Evolutionary conservation across 2,329 filamentous ascomycete species (phyloP), one percentile per base, ranked within the genome.

Genomic region (Pseudogymnoascus sp.): DNA sequence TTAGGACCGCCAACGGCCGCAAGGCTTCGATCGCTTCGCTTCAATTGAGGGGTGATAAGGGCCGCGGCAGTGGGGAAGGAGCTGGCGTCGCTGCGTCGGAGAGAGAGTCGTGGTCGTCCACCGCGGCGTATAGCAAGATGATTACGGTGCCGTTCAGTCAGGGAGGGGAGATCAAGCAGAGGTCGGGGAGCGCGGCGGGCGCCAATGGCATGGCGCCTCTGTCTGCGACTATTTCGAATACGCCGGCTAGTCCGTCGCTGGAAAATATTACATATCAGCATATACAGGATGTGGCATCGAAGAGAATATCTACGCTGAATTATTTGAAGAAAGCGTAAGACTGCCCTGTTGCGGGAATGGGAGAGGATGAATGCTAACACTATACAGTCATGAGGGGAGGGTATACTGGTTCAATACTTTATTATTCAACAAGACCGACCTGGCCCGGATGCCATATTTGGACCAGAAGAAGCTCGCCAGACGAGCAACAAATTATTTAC

Each of bases 371-470:
- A 14, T 56, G 59, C 60, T 59, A 65, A 63, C 42, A 38, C n/a
- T 14, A 5, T 62, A 61, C 73, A 96, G 91, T 28, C 93, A 99
- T 73, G 92, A 97, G 77, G 93, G 93, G 65, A 88, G 91, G 64
- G 87, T 96, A 44, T 97, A 96, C 79, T 97, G 95, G 93, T 97
- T 97, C 81, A 97, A 97, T 77, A 97, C 95, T 0, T 85, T 96
- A 65, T 89, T 96, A 72, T 96, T 96, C 76, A 90, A 92, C 68
- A 89, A 91, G 71, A 76, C 84, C 31, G 91, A 96, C 75, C 82
- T 97, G 36, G 79, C 84, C 61, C 87, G 88, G 72, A 88, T 97
- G 79, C 88, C 93, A 53, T 96, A 91, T 73, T 93, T 96, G 73
- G 90, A 96, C 64, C 79, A 86, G 3, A 87, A 89, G 67, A 95